Percentiles rank a stretch among this genome's conserved stretches.
phyloP scores from a whole-genome alignment of 2,329 filamentous ascomycete species.

The Coniochaeta ligniaria region DNA sequence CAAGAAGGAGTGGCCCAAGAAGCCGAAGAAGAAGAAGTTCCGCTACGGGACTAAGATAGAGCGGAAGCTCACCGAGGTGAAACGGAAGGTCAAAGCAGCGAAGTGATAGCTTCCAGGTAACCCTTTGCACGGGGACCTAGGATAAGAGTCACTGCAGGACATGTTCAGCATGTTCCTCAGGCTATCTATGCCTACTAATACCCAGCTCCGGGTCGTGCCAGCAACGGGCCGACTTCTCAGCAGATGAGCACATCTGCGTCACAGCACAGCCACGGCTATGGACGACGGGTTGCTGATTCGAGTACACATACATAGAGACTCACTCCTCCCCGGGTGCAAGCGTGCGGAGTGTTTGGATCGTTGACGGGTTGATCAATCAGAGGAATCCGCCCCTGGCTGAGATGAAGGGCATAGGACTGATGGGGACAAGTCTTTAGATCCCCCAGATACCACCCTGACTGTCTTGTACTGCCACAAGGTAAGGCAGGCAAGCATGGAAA shows the following conservation, averaged over 20 bases:
- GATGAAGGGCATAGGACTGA: too few species aligned
- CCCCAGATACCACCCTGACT: background rate
- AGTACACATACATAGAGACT: too few species aligned
- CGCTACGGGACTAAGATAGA: slow-evolving; percentile 87
- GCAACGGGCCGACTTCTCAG: background rate
- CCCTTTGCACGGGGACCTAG: background rate
- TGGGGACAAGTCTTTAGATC: too few species aligned
- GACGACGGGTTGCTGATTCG: too few species aligned
- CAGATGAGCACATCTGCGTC: background rate
- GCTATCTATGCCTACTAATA: background rate
- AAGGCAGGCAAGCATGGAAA: too few species aligned
- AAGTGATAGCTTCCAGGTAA: slow-evolving; percentile 7
- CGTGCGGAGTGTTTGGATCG: too few species aligned
- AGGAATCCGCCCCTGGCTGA: too few species aligned
- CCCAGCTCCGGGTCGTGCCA: background rate
- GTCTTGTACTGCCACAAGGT: background rate
- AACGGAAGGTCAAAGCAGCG: slow-evolving; percentile 59
- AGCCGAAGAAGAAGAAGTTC: slow-evolving; percentile 81
- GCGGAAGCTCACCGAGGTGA: slow-evolving; percentile 65
- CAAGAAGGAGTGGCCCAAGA: slow-evolving; percentile 52
- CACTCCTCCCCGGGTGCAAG: too few species aligned
- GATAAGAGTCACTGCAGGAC: slow-evolving; percentile 14
- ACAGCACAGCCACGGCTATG: too few species aligned
- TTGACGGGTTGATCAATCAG: too few species aligned
- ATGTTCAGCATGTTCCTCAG: background rate